Base-by-base conservation (phyloP, 495 filamentous ascomycete species). In the Neurospora tetrasperma region DNA sequence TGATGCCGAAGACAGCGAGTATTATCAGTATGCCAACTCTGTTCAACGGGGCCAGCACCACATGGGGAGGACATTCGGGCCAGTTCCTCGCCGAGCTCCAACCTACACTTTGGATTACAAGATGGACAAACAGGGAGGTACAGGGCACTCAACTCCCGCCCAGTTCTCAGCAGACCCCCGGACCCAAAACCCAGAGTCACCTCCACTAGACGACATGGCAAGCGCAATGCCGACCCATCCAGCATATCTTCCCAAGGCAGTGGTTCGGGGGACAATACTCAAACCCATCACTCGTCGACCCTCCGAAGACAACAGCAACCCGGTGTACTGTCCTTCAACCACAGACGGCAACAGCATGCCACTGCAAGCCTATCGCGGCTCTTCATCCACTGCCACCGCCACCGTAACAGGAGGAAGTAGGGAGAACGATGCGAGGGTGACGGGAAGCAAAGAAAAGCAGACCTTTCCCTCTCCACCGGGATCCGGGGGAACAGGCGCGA, bases 171-270 rank as follows among this genome's bases (percentile, higher is more conserved):
- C 74, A 54, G 78, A 71, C 70, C 54, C 73, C 18, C 42, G 42
- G 23, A 12, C 70, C 27, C 72, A 72, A n/a, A 54, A 40, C 42
- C 20, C 69, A 38, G 40, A 41, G 40, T 42, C 42, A 41, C 73
- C 75, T 14, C 75, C 76, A 18, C n/a, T 74, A 41, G 71, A 62
- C 73, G 71, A 72, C 59, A 73, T 70, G 20, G 74, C 73, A 43
- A 77, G 71, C 74, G 79, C 79, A 27, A 80, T 85, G 74, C 84
- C 84, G n/a, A 80, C 83, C 6, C 84, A 85, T 69, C 83, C 83
- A 16, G 84, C 84, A n/a, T 86, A 86, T 72, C 78, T 85, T 23
- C 83, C 84, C 2, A 75, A 74, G 11, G 75, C 79, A 4, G 68
- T 81, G 18, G 82, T 83, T 44, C 78, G 84, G 2, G 79, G 75